Evolutionary conservation across 768 basidiomycete genomes (phyloP), one percentile per base, ranked within the genome.

Genomic region (Hydnomerulius pinastri): DNA sequence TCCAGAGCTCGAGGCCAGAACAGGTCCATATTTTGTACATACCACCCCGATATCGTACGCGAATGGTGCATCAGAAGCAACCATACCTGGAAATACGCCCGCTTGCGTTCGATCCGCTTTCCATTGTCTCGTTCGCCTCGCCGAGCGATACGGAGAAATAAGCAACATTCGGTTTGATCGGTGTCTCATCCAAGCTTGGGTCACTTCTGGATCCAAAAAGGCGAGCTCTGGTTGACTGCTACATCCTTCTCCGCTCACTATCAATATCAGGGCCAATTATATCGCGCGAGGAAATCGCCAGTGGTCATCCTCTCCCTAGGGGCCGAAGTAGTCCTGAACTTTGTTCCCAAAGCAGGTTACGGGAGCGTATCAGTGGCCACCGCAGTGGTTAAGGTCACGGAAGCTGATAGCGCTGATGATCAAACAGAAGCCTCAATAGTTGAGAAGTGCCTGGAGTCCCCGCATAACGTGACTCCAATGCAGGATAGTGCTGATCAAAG

Each of bases 111-210:
- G 54, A 10, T 40, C 27, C 11, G 58, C 63, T 30, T 65, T 56
- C 36, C 39, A 63, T n/a, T 51, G 54, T 2, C 62, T 81, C 28
- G 46, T 63, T 39, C 53, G 61, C 37, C 58, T 69, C 32, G 69
- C 65, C 6, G 52, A 57, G 23, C 52, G 49, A 25, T 79, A 76
- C 41, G 77, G 64, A 3, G 73, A 72, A 49, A 48, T 66, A 42
- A 46, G 59, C 0, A 60, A 59, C 32, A 54, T 73, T 41, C 53
- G 56, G 6, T 66, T 81, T 20, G 60, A 65, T n/a, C 58, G 59
- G 39, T 40, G 81, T 18, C 59, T 57, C 27, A 48, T 75, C 12
- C 51, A 71, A 25, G 78, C 73, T 4, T 82, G 79, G 78, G 67
- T 71, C 21, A 65, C 68, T 15, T 18, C 66, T 10, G 78, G 78